Base-by-base conservation (phyloP, 768 basidiomycete species). In the Cystofilobasidium macerans region DNA sequence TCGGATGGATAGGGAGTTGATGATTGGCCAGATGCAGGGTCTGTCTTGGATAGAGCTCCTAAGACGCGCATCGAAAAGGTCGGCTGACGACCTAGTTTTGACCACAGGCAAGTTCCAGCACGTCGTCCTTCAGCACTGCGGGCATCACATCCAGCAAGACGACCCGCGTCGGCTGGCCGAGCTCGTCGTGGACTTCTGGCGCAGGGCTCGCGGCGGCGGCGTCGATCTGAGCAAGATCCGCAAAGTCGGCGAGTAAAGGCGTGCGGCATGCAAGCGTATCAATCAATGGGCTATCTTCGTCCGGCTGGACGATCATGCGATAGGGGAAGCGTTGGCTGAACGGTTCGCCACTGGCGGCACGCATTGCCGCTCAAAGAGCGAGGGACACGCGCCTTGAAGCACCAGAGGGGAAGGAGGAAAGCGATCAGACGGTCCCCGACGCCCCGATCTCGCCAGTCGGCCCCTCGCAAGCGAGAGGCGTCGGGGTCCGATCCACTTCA, bases 21-120 rank as follows among this genome's bases (percentile, higher is more conserved):
- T 94, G 86, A 91, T 98, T 58, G 95, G 87, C 0, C 90, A 93
- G 73, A 93, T 94, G 90, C 89, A 86, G 74, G 89, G 86, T 72
- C 32, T 57, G 70, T 18, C 28, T 11, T n/a, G 9, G 22, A 20
- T 32, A 28, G n/a, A n/a, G 8, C 45, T 66, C 5, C 24, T 54
- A 33, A n/a, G n/a, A n/a, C n/a, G 24, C 42, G 33, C 26, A 33
- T 4, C 30, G 22, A 22, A 13, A 47, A 22, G 0, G 32, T 18
- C 62, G n/a, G 0, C 32, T 26, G 6, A 57, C 40, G 3, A 3
- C 33, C 24, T 7, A 32, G 13, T 6, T 12, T 32, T 26, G 62
- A 7, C 26, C 1, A 28, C 74, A 74, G 82, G 84, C 36, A 97
- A 95, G 75, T 99, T 97, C 76, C 94, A 97, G 77, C 81, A 97